phyloP scores from a whole-genome alignment of 805 yeast genomes.

The Starmerella asiatica region DNA sequence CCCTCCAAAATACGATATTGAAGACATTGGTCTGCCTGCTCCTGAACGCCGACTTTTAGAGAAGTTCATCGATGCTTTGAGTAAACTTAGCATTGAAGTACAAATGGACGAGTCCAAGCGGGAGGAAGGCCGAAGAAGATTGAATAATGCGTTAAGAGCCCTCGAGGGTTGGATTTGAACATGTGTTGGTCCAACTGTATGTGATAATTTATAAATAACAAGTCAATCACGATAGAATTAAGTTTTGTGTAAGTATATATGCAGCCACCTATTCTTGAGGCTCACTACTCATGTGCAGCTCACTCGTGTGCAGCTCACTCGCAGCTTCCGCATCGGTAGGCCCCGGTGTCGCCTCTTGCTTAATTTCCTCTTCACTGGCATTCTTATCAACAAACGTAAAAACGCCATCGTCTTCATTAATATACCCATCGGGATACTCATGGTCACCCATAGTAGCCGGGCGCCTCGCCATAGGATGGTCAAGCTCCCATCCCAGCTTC shows the following conservation, averaged over 20 bases:
- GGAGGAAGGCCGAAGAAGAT: conserved; percentile 63
- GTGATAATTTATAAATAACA: neutral
- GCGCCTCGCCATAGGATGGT: conserved; percentile 38
- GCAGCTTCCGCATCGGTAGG: too few species aligned
- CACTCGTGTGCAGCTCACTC: too few species aligned
- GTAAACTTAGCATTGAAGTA: conserved; percentile 82
- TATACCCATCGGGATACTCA: conserved; percentile 21
- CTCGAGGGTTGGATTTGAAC: conserved; percentile 59
- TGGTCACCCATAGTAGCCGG: conserved; percentile 16
- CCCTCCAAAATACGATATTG: conserved; percentile 40
- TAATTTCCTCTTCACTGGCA: neutral
- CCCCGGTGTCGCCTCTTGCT: neutral
- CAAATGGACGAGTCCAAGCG: conserved; percentile 69
- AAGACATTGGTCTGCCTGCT: conserved; percentile 54
- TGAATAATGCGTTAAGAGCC: conserved; percentile 70
- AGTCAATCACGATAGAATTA: too few species aligned
- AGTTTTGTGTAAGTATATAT: too few species aligned
- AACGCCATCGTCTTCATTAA: conserved; percentile 20
- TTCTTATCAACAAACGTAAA: conserved; percentile 17
- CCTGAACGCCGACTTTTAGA: conserved; percentile 72
- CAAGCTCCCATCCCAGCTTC: conserved; percentile 45
- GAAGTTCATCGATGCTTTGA: conserved; percentile 70
- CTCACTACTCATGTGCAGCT: too few species aligned
- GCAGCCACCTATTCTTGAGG: too few species aligned
- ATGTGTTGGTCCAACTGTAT: neutral